Conservation (phyloP, 129 eudicot genomes). For the Tagetes erecta region DNA sequence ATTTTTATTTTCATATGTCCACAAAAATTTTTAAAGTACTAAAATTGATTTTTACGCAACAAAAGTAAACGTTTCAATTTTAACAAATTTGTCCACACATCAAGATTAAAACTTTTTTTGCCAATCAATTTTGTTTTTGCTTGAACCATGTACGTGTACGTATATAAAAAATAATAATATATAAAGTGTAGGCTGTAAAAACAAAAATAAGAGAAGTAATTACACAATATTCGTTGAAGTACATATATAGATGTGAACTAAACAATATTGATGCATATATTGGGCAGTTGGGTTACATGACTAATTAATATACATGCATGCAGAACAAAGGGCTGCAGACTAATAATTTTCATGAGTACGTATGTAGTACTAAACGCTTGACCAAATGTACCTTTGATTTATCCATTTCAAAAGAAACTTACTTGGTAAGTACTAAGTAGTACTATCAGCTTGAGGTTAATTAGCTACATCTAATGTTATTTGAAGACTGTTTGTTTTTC, state of each 20-base stretch:
- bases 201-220: too few relatives aligned
- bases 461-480: too few relatives aligned
- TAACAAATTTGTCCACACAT: too few relatives aligned
- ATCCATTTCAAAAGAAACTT: constrained; percentile 28
- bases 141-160: too few relatives aligned
- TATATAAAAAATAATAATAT: too few relatives aligned
- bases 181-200: too few relatives aligned
- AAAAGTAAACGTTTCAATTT: too few relatives aligned
- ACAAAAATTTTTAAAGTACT: not conserved
- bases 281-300: constrained; percentile 14
- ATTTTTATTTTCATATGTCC: not conserved
- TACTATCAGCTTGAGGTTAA: not conserved
- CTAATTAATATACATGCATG: constrained; percentile 14
- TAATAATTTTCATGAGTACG: constrained; percentile 20
- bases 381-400: constrained; percentile 27
- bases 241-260: constrained; percentile 17
- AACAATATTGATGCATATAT: constrained; percentile 3
- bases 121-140: too few relatives aligned
- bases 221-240: not conserved
- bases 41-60: too few relatives aligned
- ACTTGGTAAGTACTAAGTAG: not conserved
- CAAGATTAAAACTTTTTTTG: too few relatives aligned
- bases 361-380: constrained; percentile 21
- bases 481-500: too few relatives aligned
- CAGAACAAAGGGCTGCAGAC: constrained; percentile 15